Evolutionary conservation across 2,329 filamentous ascomycete species (phyloP).

Genomic region (Venturia nashicola): DNA sequence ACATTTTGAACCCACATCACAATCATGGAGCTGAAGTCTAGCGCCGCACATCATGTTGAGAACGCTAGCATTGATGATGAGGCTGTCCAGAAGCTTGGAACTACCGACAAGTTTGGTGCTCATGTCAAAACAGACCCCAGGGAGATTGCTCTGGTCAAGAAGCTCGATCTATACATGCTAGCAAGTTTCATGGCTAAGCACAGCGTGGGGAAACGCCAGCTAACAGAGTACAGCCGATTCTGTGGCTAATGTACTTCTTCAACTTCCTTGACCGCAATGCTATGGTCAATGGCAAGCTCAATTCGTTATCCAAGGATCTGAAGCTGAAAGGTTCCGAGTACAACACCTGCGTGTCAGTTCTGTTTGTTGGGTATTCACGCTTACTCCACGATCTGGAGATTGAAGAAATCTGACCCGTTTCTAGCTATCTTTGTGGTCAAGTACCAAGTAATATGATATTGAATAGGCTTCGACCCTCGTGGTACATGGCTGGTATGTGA

Average conservation of each 20-base stretch:
- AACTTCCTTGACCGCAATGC: constrained; percentile 6
- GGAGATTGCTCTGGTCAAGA: constrained; percentile 4
- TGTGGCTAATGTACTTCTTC: constrained; percentile 4
- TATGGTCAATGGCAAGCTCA: neutral
- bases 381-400: neutral
- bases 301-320: neutral
- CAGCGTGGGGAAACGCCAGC: neutral
- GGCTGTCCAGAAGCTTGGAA: neutral
- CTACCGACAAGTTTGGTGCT: constrained; percentile 11
- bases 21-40: neutral
- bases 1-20: neutral
- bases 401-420: neutral
- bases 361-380: neutral
- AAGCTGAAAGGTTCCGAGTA: constrained; percentile 1
- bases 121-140: neutral
- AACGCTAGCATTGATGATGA: neutral
- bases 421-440: constrained; percentile 48
- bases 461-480: constrained; percentile 32
- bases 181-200: neutral
- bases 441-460: constrained; percentile 48
- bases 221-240: neutral
- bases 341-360: constrained; percentile 2
- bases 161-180: constrained; percentile 5
- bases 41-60: neutral
- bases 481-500: constrained; percentile 36